Percentiles rank a stretch among this genome's conserved stretches.
phyloP scores from a whole-genome alignment of 1,284 basidiomycete species.

The Boletellus deceptivus region DNA sequence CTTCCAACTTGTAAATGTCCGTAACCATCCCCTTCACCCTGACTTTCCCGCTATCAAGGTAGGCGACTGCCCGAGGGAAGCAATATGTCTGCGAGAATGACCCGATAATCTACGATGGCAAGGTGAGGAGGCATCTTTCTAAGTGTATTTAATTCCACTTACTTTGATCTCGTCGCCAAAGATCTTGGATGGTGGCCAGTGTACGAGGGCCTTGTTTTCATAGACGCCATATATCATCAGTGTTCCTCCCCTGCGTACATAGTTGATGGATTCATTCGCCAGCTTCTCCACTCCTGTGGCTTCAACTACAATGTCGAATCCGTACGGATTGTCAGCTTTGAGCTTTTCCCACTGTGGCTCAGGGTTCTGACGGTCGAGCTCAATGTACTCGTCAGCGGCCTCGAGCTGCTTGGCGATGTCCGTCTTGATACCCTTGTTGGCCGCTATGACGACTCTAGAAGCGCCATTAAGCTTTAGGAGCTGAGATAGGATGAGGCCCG shows the following conservation, averaged over 20 bases:
- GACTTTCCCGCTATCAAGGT: constrained; percentile 82
- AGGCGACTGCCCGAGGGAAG: constrained; percentile 86
- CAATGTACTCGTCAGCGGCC: constrained; percentile 79
- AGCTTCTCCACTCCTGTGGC: constrained; percentile 82
- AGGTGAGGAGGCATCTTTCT: constrained; percentile 1
- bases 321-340: constrained; percentile 77
- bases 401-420: constrained; percentile 74
- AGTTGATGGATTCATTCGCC: constrained; percentile 79
- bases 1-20: constrained; percentile 70
- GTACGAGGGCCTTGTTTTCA: constrained; percentile 69
- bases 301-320: constrained; percentile 87
- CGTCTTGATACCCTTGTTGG: constrained; percentile 86
- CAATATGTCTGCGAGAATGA: constrained; percentile 85
- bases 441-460: constrained; percentile 70
- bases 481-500: constrained; percentile 82
- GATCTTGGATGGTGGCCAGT: constrained; percentile 84
- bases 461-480: constrained; percentile 84
- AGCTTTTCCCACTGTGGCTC: constrained; percentile 76
- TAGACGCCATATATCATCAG: constrained; percentile 78
- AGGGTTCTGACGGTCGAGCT: constrained; percentile 75
- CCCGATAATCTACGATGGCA: constrained; percentile 65
- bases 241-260: constrained; percentile 77
- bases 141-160: constrained; percentile 16
- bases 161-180: constrained; percentile 84
- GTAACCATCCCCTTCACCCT: constrained; percentile 81